phyloP scores from a whole-genome alignment of 306 rosid species.

The Vachellia collinsii region DNA sequence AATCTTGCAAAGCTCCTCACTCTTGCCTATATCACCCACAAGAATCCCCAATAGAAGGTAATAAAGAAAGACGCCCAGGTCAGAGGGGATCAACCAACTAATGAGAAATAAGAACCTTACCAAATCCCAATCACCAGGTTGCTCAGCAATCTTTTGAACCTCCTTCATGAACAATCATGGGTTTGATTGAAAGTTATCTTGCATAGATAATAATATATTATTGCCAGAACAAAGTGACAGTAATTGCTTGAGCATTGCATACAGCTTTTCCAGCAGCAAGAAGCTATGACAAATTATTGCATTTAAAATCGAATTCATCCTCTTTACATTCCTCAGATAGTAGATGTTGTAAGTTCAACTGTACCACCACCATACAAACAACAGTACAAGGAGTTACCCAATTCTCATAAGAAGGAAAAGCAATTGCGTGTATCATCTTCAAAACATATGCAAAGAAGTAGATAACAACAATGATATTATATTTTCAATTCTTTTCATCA shows the following conservation, averaged over 20 bases:
- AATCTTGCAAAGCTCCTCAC: not conserved
- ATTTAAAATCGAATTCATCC: constrained; percentile 60
- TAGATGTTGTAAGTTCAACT: constrained; percentile 61
- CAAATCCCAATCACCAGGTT: not conserved
- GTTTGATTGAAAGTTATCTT: constrained; percentile 33
- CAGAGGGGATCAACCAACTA: not conserved
- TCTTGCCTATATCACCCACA: not conserved
- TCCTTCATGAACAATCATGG: not conserved
- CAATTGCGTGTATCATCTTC: constrained; percentile 63
- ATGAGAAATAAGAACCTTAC: constrained; percentile 12
- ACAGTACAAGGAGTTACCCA: constrained; percentile 66
- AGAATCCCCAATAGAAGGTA: constrained; percentile 10
- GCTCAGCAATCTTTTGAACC: constrained; percentile 7
- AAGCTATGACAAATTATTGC: constrained; percentile 58
- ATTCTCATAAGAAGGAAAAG: constrained; percentile 56
- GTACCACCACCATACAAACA: constrained; percentile 61
- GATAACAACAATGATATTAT: not conserved
- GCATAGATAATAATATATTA: constrained; percentile 58
- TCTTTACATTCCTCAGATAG: constrained; percentile 70
- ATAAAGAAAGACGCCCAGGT: constrained; percentile 2
- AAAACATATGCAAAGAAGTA: constrained; percentile 42
- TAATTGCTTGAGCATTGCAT: constrained; percentile 60
- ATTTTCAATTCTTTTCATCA: not conserved
- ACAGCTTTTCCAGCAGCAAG: constrained; percentile 72
- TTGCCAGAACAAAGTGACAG: constrained; percentile 64